Evolutionary conservation across 2,329 filamentous ascomycete genomes (phyloP).

Genomic region (Aspergillus terreus): DNA sequence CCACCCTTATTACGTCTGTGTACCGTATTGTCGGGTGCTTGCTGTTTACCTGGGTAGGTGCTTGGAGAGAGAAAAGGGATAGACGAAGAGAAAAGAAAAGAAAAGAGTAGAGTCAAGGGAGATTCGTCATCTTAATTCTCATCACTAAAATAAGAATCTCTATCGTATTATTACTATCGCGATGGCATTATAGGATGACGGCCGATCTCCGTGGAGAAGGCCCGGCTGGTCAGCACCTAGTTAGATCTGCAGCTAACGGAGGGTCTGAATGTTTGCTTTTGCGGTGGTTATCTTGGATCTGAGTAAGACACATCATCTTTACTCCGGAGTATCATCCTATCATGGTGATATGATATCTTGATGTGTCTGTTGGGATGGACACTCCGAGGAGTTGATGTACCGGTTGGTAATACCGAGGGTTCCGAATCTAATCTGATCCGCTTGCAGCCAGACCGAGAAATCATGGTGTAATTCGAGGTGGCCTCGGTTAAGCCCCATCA

Average conservation of each 20-base stretch:
- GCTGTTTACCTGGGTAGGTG: neutral
- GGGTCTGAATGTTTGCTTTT: conserved; percentile 1
- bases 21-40: too few species aligned
- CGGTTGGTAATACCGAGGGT: neutral
- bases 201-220: conserved; percentile 8
- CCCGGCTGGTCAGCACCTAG: conserved; percentile 6
- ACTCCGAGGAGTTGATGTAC: too few species aligned
- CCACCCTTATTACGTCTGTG: neutral
- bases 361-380: neutral
- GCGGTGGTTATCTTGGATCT: too few species aligned
- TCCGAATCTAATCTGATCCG: conserved; percentile 25
- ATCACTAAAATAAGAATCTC: conserved; percentile 7
- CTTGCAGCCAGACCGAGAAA: conserved; percentile 5
- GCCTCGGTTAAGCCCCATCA: neutral
- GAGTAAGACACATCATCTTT: too few species aligned
- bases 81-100: conserved; percentile 1
- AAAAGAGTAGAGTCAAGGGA: too few species aligned
- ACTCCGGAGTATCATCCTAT: neutral
- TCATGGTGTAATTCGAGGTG: neutral
- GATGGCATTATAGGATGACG: conserved; percentile 2
- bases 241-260: conserved; percentile 13
- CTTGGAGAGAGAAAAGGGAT: neutral
- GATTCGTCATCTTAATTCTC: too few species aligned
- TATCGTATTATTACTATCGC: conserved; percentile 9
- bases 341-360: neutral